Evolutionary conservation across 345 rosid species (phyloP), one percentile per base, ranked within the genome.

Genomic region (Acer negundo): DNA sequence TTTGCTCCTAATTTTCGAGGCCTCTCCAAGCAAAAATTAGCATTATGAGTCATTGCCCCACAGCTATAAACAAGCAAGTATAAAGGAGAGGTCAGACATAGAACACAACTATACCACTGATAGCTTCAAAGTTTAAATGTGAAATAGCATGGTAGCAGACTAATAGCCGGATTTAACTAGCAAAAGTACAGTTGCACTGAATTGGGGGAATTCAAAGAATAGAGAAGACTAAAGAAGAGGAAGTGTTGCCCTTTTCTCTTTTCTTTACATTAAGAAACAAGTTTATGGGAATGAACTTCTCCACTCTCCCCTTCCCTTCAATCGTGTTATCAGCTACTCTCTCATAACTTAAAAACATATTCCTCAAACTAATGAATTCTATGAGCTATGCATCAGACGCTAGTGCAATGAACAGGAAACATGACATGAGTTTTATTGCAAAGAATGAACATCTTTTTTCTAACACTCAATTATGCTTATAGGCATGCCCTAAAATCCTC

Each of bases 21-120:
- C 72, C 98, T 92, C 23, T 93, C 98, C 89, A 89, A 85, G 87
- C 98, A 95, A 19, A 87, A 70, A 76, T 91, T 95, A 0, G 78
- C 75, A 82, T 74, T 38, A 80, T 95, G 98, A 2, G 99, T 90
- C 90, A 95, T 87, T 17, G 98, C 98, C 66, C 99, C 97, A 82
- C 97, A 95, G 78, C 97, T 93, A 67, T 42, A 81, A 76, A 76
- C 62, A 75, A 64, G 67, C 24, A 77, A 44, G 26, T n/a, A 26
- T 26, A 70, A 49, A 11, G 24, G 3, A 71, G 12, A 49, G 26
- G 47, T 75, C 70, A 65, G n/a, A 2, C n/a, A 13, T 19, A 44
- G 67, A 44, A 58, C 44, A 42, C 42, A 73, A 20, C 40, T 62
- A 24, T 11, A 72, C 17, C 61, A 26, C 13, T 40, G 42, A 20